These are phyloP conservation scores for Platanthera guangdongensis DNA, from an alignment of 106 monocot genomes.

Conservation along the genomic window DNA sequence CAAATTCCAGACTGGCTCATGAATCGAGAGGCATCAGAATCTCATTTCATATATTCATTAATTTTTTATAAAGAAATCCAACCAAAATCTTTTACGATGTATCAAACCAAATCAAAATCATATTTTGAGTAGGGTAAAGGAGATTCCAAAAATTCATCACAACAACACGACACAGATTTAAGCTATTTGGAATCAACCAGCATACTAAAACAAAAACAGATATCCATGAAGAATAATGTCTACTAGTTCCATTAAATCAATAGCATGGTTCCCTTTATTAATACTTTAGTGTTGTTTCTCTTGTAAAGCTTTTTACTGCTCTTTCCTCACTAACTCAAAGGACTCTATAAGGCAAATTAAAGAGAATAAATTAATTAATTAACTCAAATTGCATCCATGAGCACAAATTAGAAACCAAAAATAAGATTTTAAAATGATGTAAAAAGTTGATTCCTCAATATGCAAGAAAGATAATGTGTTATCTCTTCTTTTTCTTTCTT, in stretches of 20 bases:
- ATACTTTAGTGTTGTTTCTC: constrained; percentile 32
- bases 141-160: no score
- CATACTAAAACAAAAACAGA: no score
- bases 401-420: background rate
- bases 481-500: constrained; percentile 88
- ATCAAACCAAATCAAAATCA: no score
- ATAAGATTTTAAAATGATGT: background rate
- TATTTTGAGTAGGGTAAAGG: no score
- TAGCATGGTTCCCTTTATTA: constrained; percentile 27
- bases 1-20: no score
- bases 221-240: constrained; percentile 3
- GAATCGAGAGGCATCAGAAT: no score
- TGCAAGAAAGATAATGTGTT: constrained; percentile 1
- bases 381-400: background rate
- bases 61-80: no score
- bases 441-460: background rate
- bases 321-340: constrained; percentile 92
- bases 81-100: no score
- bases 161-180: no score
- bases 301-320: constrained; percentile 67
- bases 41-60: no score
- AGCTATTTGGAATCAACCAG: no score
- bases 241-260: constrained; percentile 42
- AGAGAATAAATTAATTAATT: background rate
- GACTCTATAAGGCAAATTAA: constrained; percentile 41